phyloP scores from a whole-genome alignment of 1,139 yeast genomes.

The Wickerhamomyces sp. region DNA sequence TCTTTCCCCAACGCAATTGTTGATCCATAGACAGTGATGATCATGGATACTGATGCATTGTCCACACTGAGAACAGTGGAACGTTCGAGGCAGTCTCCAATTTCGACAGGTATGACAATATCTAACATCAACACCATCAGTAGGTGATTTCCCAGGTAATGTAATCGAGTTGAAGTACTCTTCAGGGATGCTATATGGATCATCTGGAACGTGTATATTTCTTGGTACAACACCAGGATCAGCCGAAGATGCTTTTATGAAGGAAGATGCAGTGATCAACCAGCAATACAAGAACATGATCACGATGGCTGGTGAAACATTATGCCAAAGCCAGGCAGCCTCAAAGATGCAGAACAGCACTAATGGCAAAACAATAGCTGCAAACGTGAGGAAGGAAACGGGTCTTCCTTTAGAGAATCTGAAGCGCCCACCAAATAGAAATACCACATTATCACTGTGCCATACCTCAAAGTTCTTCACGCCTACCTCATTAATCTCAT shows the following conservation, averaged over 20 bases:
- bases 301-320: conserved; percentile 54
- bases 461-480: conserved; percentile 34
- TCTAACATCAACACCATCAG: conserved; percentile 40
- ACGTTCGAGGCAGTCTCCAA: conserved; percentile 66
- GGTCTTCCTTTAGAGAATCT: conserved; percentile 37
- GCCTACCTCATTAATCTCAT: not conserved
- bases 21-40: conserved; percentile 80
- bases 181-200: conserved; percentile 42
- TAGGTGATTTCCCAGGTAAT: conserved; percentile 39
- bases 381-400: conserved; percentile 32
- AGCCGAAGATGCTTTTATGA: conserved; percentile 49
- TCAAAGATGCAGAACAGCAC: conserved; percentile 49
- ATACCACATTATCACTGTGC: conserved; percentile 39
- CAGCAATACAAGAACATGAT: conserved; percentile 57
- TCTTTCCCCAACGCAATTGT: conserved; percentile 71
- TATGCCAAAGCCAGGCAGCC: conserved; percentile 55
- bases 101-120: conserved; percentile 59
- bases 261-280: conserved; percentile 43
- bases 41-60: conserved; percentile 59
- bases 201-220: conserved; percentile 55
- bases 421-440: conserved; percentile 63
- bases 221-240: conserved; percentile 75
- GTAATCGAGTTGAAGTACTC: conserved; percentile 59
- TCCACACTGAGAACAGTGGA: conserved; percentile 68
- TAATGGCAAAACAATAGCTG: conserved; percentile 40